A percentile compares a stretch with the other conserved stretches of the same genome.
phyloP scores from a whole-genome alignment of 1,284 basidiomycete species.

The Mycena citricolor region DNA sequence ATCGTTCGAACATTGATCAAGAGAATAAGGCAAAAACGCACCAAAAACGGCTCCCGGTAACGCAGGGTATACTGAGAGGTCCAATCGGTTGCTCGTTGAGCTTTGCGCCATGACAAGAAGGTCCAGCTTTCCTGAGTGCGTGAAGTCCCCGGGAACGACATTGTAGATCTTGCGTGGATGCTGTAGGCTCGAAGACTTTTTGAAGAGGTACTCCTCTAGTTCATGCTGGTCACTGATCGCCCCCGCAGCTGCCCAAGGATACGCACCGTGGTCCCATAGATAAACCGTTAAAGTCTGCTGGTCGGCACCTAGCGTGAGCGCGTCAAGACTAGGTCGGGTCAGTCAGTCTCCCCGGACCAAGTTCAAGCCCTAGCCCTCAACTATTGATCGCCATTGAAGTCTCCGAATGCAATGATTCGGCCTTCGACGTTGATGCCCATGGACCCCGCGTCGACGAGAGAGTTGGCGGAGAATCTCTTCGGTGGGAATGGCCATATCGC shows the following conservation, averaged over 20 bases:
- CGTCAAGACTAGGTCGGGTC: conserved; percentile 68
- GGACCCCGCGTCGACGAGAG: conserved; percentile 77
- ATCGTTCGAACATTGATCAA: neutral
- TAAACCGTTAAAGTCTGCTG: conserved; percentile 75
- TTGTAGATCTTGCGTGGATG: conserved; percentile 66
- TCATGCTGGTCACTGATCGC: neutral
- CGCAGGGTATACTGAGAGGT: conserved; percentile 70
- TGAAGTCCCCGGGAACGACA: conserved; percentile 90
- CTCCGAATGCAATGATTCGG: conserved; percentile 86
- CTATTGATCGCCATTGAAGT: conserved; percentile 96
- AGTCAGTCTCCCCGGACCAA: conserved; percentile 10
- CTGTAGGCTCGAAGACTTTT: conserved; percentile 51
- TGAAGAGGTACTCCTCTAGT: conserved; percentile 58
- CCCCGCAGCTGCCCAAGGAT: neutral
- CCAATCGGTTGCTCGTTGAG: conserved; percentile 48
- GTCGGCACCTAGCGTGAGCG: conserved; percentile 73
- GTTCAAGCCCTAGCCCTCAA: conserved; percentile 40
- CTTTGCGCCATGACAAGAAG: conserved; percentile 81
- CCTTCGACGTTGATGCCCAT: conserved; percentile 76
- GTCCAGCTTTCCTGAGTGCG: conserved; percentile 89
- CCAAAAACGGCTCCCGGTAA: conserved; percentile 65
- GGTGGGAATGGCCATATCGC: conserved; percentile 80
- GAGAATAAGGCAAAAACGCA: conserved; percentile 39
- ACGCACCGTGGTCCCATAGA: conserved; percentile 82
- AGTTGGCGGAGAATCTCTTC: conserved; percentile 86